phyloP scores from a whole-genome alignment of 2,329 filamentous ascomycete genomes.

The Uncinocarpus reesii region DNA sequence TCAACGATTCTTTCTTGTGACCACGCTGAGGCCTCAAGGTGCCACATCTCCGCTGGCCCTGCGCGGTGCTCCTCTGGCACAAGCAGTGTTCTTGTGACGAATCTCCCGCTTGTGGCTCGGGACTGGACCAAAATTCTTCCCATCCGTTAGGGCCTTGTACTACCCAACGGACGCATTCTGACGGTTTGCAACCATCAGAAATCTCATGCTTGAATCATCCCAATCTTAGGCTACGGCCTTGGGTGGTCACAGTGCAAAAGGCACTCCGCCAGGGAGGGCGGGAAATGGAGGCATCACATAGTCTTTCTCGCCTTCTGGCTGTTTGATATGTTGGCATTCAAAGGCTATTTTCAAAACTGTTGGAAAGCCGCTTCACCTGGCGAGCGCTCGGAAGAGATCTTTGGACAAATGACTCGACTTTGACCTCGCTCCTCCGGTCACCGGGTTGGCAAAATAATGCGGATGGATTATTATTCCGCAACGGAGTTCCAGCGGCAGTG shows the following conservation, averaged over 20 bases:
- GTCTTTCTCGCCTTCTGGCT: no score
- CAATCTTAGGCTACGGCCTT: no score
- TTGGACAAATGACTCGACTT: neutral
- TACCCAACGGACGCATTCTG: neutral
- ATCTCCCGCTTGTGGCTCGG: neutral
- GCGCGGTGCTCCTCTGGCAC: neutral
- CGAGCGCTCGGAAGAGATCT: neutral
- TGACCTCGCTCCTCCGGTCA: neutral
- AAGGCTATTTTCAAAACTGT: neutral
- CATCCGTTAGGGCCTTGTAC: neutral
- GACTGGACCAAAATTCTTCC: neutral
- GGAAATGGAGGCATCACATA: no score
- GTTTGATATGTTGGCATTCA: neutral
- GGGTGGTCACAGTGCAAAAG: neutral
- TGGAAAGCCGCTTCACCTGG: neutral
- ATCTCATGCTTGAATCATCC: slow-evolving; percentile 4
- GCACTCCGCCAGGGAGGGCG: neutral
- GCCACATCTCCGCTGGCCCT: neutral
- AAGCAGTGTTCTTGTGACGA: slow-evolving; percentile 1
- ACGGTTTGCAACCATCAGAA: neutral
- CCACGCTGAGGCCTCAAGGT: neutral
- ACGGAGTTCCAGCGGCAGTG: neutral
- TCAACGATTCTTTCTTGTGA: no score
- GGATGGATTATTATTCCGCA: neutral
- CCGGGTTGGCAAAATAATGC: neutral